These are phyloP conservation scores for Pseudogymnoascus sp. DNA, from an alignment of 2,329 filamentous ascomycete species.

Conservation along the genomic window DNA sequence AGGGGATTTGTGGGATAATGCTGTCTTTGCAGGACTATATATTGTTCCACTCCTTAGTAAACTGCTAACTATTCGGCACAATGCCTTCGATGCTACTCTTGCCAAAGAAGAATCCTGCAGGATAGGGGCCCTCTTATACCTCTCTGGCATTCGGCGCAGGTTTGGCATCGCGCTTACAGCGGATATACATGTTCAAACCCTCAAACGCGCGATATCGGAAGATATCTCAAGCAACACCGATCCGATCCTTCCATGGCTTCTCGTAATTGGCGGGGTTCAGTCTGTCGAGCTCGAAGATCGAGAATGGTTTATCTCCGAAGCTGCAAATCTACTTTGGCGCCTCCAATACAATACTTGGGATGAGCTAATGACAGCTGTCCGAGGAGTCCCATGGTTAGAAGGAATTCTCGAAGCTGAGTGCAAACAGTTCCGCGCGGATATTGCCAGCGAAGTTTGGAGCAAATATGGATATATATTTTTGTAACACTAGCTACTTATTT, in stretches of 20 bases:
- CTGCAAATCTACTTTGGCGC: background rate
- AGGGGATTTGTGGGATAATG: constrained; percentile 10
- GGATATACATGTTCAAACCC: constrained; percentile 7
- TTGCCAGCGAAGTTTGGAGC: background rate
- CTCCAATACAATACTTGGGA: constrained; percentile 7
- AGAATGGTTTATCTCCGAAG: constrained; percentile 7
- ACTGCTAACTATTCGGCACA: constrained; percentile 4
- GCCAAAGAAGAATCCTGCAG: background rate
- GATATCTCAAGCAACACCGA: background rate
- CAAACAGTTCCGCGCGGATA: background rate
- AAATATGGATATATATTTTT: background rate
- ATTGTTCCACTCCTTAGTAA: constrained; percentile 11
- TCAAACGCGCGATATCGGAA: background rate
- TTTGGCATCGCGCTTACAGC: constrained; percentile 8
- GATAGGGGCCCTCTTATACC: constrained; percentile 9
- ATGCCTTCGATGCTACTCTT: background rate
- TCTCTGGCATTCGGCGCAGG: constrained; percentile 6
- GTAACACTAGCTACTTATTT: background rate
- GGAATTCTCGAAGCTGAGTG: constrained; percentile 9
- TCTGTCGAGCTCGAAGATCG: constrained; percentile 1
- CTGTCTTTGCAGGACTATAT: constrained; percentile 11
- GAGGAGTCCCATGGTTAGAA: constrained; percentile 10
- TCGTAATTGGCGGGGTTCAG: constrained; percentile 8
- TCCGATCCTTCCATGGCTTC: constrained; percentile 7
- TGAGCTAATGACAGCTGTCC: background rate